These are phyloP conservation scores for Lunularia cruciata DNA, from an alignment of 225 moss, liverwort and hornwort genomes.

Conservation along the genomic window DNA sequence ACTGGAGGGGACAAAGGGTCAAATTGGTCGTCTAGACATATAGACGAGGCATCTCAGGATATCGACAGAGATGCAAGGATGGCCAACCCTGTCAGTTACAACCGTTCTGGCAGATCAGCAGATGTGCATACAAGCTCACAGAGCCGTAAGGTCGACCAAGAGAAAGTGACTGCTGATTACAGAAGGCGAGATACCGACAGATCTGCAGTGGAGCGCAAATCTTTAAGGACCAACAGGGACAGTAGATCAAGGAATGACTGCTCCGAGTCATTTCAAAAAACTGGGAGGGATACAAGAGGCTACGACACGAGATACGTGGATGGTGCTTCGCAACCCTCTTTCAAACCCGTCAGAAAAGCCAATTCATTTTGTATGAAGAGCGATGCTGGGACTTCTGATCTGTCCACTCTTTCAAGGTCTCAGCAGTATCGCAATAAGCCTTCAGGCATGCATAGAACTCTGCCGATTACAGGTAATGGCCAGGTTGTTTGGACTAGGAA, in stretches of 20 bases:
- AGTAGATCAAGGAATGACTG: slow-evolving; percentile 36
- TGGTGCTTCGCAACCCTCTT: slow-evolving; percentile 34
- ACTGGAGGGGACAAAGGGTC: slow-evolving; percentile 7
- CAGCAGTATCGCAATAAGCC: slow-evolving; percentile 51
- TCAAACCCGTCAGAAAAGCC: slow-evolving; percentile 41
- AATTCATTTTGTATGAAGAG: slow-evolving; percentile 24
- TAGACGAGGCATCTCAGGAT: slow-evolving; percentile 25
- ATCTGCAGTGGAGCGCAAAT: slow-evolving; percentile 31
- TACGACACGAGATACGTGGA: slow-evolving; percentile 47
- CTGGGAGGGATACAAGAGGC: slow-evolving; percentile 30
- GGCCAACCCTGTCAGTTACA: slow-evolving; percentile 6
- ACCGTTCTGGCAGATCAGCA: slow-evolving; percentile 13
- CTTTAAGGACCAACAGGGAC: slow-evolving; percentile 36
- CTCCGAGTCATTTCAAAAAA: slow-evolving; percentile 43
- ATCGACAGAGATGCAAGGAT: slow-evolving; percentile 19
- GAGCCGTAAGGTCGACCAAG: slow-evolving; percentile 35
- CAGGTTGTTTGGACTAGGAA: slow-evolving; percentile 71
- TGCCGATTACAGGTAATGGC: slow-evolving; percentile 32
- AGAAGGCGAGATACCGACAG: slow-evolving; percentile 38
- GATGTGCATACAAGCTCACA: slow-evolving; percentile 20
- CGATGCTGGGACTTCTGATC: slow-evolving; percentile 28
- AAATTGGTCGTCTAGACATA: slow-evolving; percentile 6
- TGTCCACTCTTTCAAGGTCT: slow-evolving; percentile 29
- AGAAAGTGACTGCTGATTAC: slow-evolving; percentile 39
- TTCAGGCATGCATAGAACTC: slow-evolving; percentile 24